phyloP scores from a whole-genome alignment of 768 basidiomycete genomes.

The Gloeostereum incarnatum region DNA sequence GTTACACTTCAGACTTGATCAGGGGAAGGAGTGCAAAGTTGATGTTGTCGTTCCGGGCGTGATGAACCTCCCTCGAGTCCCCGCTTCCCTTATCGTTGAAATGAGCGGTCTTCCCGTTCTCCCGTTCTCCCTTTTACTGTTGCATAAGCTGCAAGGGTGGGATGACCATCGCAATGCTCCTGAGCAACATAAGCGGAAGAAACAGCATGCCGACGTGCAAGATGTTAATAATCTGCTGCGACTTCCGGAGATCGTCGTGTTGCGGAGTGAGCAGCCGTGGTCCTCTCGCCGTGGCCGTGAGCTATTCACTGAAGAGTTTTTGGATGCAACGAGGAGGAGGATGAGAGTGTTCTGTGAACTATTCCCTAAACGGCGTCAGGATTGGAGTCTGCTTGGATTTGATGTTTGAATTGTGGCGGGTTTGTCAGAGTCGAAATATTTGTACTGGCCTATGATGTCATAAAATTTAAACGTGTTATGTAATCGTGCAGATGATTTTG shows the following conservation, averaged over 20 bases:
- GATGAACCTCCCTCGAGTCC: conserved; percentile 25
- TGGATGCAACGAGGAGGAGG: too few relatives aligned
- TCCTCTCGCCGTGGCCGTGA: too few relatives aligned
- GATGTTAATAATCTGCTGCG: conserved; percentile 32
- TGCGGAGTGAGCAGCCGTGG: too few relatives aligned
- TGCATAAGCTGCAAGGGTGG: conserved; percentile 35
- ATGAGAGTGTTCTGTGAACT: too few relatives aligned
- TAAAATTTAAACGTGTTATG: too few relatives aligned
- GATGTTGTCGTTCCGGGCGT: conserved; percentile 28
- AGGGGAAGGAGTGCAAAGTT: conserved; percentile 23
- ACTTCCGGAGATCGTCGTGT: conserved; percentile 21
- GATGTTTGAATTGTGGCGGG: too few relatives aligned
- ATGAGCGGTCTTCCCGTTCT: conserved; percentile 15
- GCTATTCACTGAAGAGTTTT: too few relatives aligned
- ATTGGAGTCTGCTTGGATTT: too few relatives aligned
- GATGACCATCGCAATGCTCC: conserved; percentile 23
- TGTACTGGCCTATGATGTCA: too few relatives aligned
- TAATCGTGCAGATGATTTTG: too few relatives aligned
- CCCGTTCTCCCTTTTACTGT: conserved; percentile 26
- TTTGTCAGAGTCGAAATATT: too few relatives aligned
- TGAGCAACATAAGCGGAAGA: conserved; percentile 21
- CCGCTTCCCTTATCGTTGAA: conserved; percentile 12
- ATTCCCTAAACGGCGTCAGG: too few relatives aligned
- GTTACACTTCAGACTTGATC: conserved; percentile 24
- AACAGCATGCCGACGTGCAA: conserved; percentile 26